Evolutionary conservation across 2,329 filamentous ascomycete genomes (phyloP).

Genomic region (Fusarium compactum): DNA sequence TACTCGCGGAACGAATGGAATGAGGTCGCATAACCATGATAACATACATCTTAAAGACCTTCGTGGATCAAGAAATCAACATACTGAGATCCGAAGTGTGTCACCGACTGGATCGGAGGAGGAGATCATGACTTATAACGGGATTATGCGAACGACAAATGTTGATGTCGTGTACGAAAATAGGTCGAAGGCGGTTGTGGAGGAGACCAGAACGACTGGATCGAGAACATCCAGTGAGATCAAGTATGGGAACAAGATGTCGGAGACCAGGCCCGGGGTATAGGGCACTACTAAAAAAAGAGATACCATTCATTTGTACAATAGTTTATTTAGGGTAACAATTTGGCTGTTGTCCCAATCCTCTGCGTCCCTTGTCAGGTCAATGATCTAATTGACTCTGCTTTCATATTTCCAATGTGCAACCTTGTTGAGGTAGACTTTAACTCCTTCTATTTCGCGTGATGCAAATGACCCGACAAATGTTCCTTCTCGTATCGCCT

Average conservation of each 20-base stretch:
- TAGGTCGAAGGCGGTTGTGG: slow-evolving; percentile 13
- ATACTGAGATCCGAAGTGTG: slow-evolving; percentile 52
- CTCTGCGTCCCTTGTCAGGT: fast-evolving
- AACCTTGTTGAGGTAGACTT: neutral
- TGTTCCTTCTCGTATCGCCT: neutral
- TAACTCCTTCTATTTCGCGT: fast-evolving
- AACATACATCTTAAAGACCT: slow-evolving; percentile 41
- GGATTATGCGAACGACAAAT: slow-evolving; percentile 54
- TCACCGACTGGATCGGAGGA: slow-evolving; percentile 54
- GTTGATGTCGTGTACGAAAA: slow-evolving; percentile 44
- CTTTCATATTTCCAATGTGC: too few species aligned
- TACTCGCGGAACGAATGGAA: slow-evolving; percentile 38
- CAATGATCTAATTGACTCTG: neutral
- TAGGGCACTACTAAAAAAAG: neutral
- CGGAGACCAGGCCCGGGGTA: slow-evolving; percentile 13
- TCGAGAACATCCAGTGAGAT: slow-evolving; percentile 31
- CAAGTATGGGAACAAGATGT: slow-evolving; percentile 21
- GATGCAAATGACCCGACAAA: fast-evolving
- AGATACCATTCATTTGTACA: neutral
- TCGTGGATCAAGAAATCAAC: slow-evolving; percentile 33
- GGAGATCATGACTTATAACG: slow-evolving; percentile 57
- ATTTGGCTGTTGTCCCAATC: neutral
- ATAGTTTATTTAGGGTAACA: neutral
- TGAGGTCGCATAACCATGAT: slow-evolving; percentile 28
- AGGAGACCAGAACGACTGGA: slow-evolving; percentile 2